Base-by-base conservation (phyloP, 176 grass and related monocot species). In the Phoenix dactylifera region DNA sequence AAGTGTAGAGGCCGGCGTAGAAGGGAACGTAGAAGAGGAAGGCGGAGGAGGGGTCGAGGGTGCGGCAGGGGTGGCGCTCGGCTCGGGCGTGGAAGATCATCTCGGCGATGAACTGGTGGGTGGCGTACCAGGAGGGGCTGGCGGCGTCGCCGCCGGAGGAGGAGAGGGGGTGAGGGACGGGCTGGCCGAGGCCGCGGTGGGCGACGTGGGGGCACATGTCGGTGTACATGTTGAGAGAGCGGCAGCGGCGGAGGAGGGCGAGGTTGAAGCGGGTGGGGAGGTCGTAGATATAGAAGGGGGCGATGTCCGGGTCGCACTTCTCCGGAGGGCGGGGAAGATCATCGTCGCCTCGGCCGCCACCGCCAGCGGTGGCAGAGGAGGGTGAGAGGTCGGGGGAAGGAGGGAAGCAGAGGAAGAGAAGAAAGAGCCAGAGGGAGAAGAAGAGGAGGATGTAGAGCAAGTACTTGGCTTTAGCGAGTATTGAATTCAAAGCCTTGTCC, bases 31-130 rank as follows among this genome's bases (percentile, higher is more conserved):
- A 74, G 54, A 68, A 68, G 18, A 68, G 65, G 18, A 22, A 3
- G 24, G 65, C 65, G 24, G 26, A 51, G 18, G 10, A n/a, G n/a
- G 26, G 65, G 26, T 68, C 65, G 7, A 18, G 20, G n/a, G 70
- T 74, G 18, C 77, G 77, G 58, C 77, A 80, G 17, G 77, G 77
- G 55, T 81, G 78, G 58, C 56, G 60, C 26, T 62, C 64, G 14
- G 65, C 64, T 17, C 78, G 78, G 18, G 65, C 65, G 50, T 75
- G 64, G 58, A 81, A 75, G n/a, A 81, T 16, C 71, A 81, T 57
- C 56, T 74, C 78, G 18, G 65, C 70, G 15, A 65, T 39, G 65
- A 81, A 74, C 23, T 74, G 78, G 59, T 81, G 56, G 1, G 71
- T 75, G 57, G 57, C 54, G 52, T 70, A 75, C 78, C 78, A 81